Base-by-base conservation (phyloP, 495 filamentous ascomycete genomes). In the Aspergillus incahuasiensis region DNA sequence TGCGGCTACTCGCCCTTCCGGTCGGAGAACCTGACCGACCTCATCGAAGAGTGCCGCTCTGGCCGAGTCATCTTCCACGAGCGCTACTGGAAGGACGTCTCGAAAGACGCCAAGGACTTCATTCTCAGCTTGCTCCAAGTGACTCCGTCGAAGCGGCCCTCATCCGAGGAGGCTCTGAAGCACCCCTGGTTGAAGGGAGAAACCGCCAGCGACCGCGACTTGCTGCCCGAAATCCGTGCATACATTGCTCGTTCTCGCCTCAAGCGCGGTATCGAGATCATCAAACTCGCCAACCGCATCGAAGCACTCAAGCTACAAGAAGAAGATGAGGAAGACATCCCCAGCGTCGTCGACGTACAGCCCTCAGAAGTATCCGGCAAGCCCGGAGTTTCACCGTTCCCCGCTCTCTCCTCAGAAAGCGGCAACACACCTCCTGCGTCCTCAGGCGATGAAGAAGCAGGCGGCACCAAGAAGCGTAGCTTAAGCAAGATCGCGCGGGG, bases 1-100 rank as follows among this genome's bases (percentile, higher is more conserved):
- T 99, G 94, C 72, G 94, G 94, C 48, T 99, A 99, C 73, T 96
- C 92, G 11, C 94, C 94, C 25, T 99, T 97, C 84, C 86, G 94
- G 52, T 90, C 89, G 58, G 94, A 99, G 71, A 95, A 88, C 63
- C 75, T 99, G 25, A 82, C 87, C 54, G 94, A 97, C 63, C 79
- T 99, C 59, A 96, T 99, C 64, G 91, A 97, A 55, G 94, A 99
- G 72, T 97, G 91, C 73, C 88, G 85, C 57, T 82, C 77, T 56
- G 91, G 88, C n/a, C 83, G 86, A 43, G 89, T 97, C 54, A 85
- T 97, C 32, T 99, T 97, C 83, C 94, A 99, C 69, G 91, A 96
- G 65, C 86, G 94, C 28, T 99, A 97, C 74, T 99, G 94, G 94
- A 91, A 89, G 66, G 94, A 96, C 68, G 95, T 97, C 58, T 97